Evolutionary conservation across 305 asterid genomes (phyloP).

Genomic region (Fraxinus greggii): DNA sequence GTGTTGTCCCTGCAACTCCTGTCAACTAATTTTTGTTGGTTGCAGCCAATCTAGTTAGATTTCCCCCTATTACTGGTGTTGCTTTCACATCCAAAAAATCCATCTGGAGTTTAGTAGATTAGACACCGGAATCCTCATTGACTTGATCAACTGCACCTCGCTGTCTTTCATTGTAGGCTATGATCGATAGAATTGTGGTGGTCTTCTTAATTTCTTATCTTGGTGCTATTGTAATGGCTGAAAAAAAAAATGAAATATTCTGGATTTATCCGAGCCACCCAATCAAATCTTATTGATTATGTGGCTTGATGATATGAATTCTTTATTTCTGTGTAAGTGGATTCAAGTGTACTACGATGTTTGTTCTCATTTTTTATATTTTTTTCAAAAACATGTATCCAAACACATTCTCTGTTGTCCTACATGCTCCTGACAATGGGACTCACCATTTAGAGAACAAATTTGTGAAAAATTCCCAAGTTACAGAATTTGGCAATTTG

Average conservation of each 20-base stretch:
- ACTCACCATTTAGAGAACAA: not conserved
- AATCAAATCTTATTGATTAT: not conserved
- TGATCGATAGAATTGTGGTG: not conserved
- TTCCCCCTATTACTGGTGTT: not conserved
- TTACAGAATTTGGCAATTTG: not conserved
- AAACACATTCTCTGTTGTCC: not conserved
- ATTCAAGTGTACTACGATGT: not conserved
- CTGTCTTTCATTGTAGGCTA: not conserved
- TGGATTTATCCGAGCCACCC: not conserved
- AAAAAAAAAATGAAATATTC: not conserved
- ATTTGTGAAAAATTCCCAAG: not conserved
- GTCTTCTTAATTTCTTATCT: not conserved
- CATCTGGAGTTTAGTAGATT: not conserved
- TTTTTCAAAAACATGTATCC: not conserved
- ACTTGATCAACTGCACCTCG: not conserved
- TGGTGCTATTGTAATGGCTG: not conserved
- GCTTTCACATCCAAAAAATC: not conserved
- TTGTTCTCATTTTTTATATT: not conserved
- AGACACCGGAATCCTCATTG: not conserved
- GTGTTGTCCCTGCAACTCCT: not conserved
- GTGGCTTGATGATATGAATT: not conserved
- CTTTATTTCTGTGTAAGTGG: not conserved
- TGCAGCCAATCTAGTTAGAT: not conserved
- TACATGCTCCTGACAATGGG: not conserved
- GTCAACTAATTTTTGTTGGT: not conserved